Evolutionary conservation across 139 green algal species (phyloP).

Genomic region (Chlorella sp.): DNA sequence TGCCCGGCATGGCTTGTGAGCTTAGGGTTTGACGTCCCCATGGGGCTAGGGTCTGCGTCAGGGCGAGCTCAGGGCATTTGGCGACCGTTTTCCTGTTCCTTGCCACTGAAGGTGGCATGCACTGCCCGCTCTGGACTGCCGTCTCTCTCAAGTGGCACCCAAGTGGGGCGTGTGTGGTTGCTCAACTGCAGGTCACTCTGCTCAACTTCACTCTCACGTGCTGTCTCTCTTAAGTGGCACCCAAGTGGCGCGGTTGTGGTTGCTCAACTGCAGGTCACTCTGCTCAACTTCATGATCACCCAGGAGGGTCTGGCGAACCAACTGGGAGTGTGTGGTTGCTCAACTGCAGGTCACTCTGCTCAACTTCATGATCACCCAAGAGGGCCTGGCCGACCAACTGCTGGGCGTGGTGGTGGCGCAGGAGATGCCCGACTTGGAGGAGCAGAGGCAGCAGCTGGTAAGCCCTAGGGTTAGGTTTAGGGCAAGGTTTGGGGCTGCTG

Average conservation of each 20-base stretch:
- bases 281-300: conserved; percentile 77
- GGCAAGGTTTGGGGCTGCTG: too few species aligned
- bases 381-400: conserved; percentile 66
- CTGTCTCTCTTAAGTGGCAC: conserved; percentile 49
- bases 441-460: conserved; percentile 54
- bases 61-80: too few species aligned
- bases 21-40: too few species aligned
- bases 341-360: conserved; percentile 61
- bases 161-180: too few species aligned
- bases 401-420: conserved; percentile 63
- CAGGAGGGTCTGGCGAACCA: conserved; percentile 63
- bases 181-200: conserved; percentile 58
- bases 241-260: too few species aligned
- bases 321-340: too few species aligned
- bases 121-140: too few species aligned
- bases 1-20: conserved; percentile 25
- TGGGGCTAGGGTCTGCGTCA: too few species aligned
- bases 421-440: conserved; percentile 66
- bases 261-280: conserved; percentile 55
- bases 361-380: conserved; percentile 74
- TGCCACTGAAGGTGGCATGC: too few species aligned
- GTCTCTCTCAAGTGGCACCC: conserved; percentile 52
- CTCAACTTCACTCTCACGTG: conserved; percentile 80
- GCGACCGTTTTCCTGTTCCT: too few species aligned
- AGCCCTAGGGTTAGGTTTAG: too few species aligned